These are phyloP conservation scores for Aspergillus pseudonomiae DNA, from an alignment of 2,329 filamentous ascomycete genomes.

Conservation along the genomic window DNA sequence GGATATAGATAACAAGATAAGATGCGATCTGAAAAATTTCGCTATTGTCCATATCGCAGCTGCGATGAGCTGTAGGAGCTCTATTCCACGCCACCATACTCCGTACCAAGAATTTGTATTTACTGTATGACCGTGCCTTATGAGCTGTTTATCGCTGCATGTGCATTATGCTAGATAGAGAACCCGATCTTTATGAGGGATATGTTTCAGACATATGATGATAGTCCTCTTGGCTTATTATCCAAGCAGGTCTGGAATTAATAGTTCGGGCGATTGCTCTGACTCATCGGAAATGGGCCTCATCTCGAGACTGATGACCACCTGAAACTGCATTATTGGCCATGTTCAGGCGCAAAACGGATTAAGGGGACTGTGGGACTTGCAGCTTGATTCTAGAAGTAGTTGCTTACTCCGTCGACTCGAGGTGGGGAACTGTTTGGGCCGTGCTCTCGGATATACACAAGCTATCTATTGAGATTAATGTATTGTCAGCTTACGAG, in stretches of 20 bases:
- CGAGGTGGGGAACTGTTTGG: neutral
- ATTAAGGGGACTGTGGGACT: neutral
- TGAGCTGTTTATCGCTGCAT: neutral
- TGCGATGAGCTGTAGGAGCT: neutral
- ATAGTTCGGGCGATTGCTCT: neutral
- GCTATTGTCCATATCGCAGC: neutral
- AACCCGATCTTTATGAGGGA: neutral
- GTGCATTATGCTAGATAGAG: neutral
- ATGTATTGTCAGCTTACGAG: neutral
- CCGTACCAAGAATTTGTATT: neutral
- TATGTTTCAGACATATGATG: neutral
- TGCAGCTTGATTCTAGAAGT: neutral
- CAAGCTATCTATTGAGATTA: neutral
- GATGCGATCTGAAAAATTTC: constrained; percentile 1
- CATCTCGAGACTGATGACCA: neutral
- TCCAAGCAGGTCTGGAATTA: neutral
- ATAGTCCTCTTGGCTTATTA: neutral
- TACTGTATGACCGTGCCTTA: neutral
- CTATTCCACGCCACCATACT: neutral
- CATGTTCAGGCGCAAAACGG: neutral
- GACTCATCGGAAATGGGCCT: neutral
- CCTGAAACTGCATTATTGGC: neutral
- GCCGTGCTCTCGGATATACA: neutral
- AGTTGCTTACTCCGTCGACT: neutral
- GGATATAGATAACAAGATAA: constrained; percentile 4